Evolutionary conservation across 148 eudicot species (phyloP).

Genomic region (Chenopodium suecicum): DNA sequence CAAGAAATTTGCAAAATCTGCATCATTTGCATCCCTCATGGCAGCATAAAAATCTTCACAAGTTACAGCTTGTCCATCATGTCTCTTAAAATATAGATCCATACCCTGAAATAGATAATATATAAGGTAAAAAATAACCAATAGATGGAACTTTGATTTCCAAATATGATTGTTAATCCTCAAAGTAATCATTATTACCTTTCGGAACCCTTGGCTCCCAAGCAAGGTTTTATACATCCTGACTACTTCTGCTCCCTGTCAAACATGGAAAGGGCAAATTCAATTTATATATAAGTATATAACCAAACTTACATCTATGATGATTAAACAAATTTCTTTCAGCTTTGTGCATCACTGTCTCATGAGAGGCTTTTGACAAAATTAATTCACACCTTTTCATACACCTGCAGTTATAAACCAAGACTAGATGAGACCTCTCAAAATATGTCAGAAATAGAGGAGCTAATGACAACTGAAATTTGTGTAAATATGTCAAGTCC

Average conservation of each 20-base stretch:
- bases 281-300: background rate
- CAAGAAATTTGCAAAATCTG: slow-evolving; percentile 90
- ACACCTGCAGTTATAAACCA: slow-evolving; percentile 57
- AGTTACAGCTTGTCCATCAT: slow-evolving; percentile 98
- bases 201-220: slow-evolving; percentile 83
- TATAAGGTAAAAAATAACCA: slow-evolving; percentile 8
- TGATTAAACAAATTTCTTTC: background rate
- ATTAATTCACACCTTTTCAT: slow-evolving; percentile 61
- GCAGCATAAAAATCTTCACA: slow-evolving; percentile 98
- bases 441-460: background rate
- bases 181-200: slow-evolving; percentile 40
- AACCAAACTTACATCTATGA: background rate
- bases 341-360: background rate
- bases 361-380: slow-evolving; percentile 2
- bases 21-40: slow-evolving; percentile 94
- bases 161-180: background rate
- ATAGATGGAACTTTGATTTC: background rate
- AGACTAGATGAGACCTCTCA: slow-evolving; percentile 16
- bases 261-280: slow-evolving; percentile 6
- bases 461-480: background rate
- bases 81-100: slow-evolving; percentile 94
- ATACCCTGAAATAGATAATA: slow-evolving; percentile 56
- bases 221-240: slow-evolving; percentile 98
- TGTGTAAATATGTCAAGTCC: slow-evolving; percentile 24
- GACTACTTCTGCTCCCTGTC: slow-evolving; percentile 98